These are phyloP conservation scores for Kodamaea sp. DNA, from an alignment of 1,139 yeast genomes.

Conservation along the genomic window DNA sequence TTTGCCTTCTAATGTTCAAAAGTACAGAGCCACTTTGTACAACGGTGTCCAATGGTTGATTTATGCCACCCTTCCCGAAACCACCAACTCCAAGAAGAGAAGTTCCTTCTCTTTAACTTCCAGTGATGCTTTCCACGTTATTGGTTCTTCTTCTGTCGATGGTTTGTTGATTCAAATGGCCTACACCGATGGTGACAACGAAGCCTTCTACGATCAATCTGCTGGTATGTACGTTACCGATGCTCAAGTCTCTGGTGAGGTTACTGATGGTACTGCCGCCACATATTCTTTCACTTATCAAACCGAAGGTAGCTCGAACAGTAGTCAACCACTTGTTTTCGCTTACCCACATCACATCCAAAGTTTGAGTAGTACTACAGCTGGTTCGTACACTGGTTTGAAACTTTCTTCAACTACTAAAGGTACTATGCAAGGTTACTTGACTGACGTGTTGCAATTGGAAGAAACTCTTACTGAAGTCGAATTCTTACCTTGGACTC, in stretches of 20 bases:
- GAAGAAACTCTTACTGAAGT: constrained; percentile 49
- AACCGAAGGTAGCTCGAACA: constrained; percentile 50
- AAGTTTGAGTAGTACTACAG: constrained; percentile 41
- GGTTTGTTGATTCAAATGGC: constrained; percentile 63
- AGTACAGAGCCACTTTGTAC: constrained; percentile 54
- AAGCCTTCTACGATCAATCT: constrained; percentile 30
- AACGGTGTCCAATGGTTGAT: constrained; percentile 55
- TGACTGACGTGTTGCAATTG: constrained; percentile 49
- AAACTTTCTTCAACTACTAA: constrained; percentile 56
- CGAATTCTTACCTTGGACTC: constrained; percentile 60
- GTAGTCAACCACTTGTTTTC: constrained; percentile 54
- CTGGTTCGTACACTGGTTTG: constrained; percentile 44
- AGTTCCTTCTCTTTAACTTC: constrained; percentile 35
- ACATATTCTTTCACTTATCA: constrained; percentile 51
- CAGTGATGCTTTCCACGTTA: constrained; percentile 33
- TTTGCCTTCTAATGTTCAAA: constrained; percentile 37
- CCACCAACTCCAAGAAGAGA: constrained; percentile 18
- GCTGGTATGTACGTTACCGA: constrained; percentile 39
- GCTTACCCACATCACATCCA: constrained; percentile 71
- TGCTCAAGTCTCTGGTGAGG: constrained; percentile 30
- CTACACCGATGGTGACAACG: constrained; percentile 30
- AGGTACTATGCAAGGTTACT: constrained; percentile 62
- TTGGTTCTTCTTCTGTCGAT: constrained; percentile 44
- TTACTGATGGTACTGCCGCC: constrained; percentile 35
- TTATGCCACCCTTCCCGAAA: constrained; percentile 49